Conservation (phyloP, 192 early-diverging fungal genomes). For the Mortierella antarctica region DNA sequence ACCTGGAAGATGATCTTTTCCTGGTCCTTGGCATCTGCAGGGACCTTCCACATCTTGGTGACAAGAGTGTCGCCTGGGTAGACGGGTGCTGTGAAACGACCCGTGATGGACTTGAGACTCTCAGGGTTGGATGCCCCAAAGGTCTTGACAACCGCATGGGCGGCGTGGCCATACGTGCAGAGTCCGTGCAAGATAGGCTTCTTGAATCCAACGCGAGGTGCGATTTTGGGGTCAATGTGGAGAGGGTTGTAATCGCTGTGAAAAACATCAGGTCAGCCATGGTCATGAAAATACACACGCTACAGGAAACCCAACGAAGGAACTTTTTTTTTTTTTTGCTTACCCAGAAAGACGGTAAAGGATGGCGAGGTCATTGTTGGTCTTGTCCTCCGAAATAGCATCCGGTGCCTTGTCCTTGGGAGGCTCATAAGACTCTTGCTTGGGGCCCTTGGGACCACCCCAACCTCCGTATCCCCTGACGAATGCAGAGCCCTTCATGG, state of each 20-base stretch:
- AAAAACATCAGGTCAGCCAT: background rate
- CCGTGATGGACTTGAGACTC: slow-evolving; percentile 71
- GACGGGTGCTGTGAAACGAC: slow-evolving; percentile 75
- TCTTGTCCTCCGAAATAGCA: slow-evolving; percentile 56
- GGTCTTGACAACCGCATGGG: slow-evolving; percentile 66
- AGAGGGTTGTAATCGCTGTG: slow-evolving; percentile 80
- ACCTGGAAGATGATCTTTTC: slow-evolving; percentile 68
- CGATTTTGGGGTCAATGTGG: slow-evolving; percentile 77
- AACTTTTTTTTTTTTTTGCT: background rate
- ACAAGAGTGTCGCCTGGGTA: slow-evolving; percentile 80
- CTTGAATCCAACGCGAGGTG: slow-evolving; percentile 74
- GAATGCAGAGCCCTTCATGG: slow-evolving; percentile 69
- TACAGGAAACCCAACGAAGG: background rate
- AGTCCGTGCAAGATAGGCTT: slow-evolving; percentile 81
- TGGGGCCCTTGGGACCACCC: slow-evolving; percentile 77
- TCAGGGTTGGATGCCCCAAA: slow-evolving; percentile 64
- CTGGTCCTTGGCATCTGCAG: slow-evolving; percentile 48
- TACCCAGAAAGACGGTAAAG: slow-evolving; percentile 81
- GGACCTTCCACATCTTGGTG: slow-evolving; percentile 78
- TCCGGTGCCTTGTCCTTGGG: slow-evolving; percentile 72
- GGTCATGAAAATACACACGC: too few species aligned
- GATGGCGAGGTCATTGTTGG: slow-evolving; percentile 67
- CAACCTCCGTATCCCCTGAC: slow-evolving; percentile 78
- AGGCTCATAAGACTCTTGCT: slow-evolving; percentile 55
- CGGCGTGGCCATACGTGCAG: slow-evolving; percentile 68